Evolutionary conservation across 441 rosid species (phyloP), one percentile per base, ranked within the genome.

Genomic region (Mallotus japonicus): DNA sequence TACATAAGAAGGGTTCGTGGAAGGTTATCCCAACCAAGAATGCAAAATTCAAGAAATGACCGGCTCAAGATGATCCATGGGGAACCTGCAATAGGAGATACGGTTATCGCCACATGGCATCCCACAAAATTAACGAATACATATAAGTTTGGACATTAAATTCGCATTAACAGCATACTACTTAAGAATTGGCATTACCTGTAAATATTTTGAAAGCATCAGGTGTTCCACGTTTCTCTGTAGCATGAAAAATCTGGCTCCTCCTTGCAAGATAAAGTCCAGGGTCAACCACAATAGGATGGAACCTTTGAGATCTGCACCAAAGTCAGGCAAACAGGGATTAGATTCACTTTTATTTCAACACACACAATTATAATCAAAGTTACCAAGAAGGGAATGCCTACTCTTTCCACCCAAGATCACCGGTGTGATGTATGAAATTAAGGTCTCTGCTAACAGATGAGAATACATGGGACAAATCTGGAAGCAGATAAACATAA

Each of bases 401-500:
- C 72, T 88, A 95, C 99, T 87, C 97, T 88, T 95, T 91, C 99
- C 99, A 92, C 51, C 96, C 92, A 70, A 95, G 95, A 76, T 90
- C 95, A 80, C 97, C 80, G 78, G 93, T 87, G 67, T 95, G 97
- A 80, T 89, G 96, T 57, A 95, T 83, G 83, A 91, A 95, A 88
- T 86, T 95, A 75, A 92, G 77, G 75, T 89, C 92, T 80, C 95
- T 81, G 63, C 86, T 79, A 40, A 88, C 77, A 14, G 90, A 84
- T 68, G 97, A 88, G 77, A 95, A 88, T 51, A 82, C 98, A 67
- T 88, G 94, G 47, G 89, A 84, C 73, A 92, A 78, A 68, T 92
- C 97, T 91, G 92, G 73, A 73, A 81, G 73, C 59, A 72, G 67
- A 63, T 56, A 53, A 67, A 53, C 56, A 75, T 53, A 64, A 37